Evolutionary conservation across 176 grass and related monocot genomes (phyloP).

Genomic region (sorghum (Sorghum bicolor)): DNA sequence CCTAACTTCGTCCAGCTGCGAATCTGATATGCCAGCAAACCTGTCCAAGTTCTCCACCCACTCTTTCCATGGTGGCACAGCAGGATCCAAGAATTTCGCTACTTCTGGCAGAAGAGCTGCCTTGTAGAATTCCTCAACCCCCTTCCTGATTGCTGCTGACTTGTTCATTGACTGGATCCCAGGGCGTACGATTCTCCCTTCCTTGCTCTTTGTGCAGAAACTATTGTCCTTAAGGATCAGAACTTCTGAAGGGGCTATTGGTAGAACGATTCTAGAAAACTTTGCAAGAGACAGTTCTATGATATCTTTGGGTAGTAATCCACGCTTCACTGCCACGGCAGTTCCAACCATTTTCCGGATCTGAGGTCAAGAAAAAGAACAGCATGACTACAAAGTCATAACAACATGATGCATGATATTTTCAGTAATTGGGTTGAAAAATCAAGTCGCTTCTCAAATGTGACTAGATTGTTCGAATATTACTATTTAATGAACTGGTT

Average conservation of each 20-base stretch:
- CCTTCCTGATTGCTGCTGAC: conserved; percentile 50
- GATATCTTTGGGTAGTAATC: conserved; percentile 73
- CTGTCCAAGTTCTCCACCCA: conserved; percentile 83
- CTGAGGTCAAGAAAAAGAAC: conserved; percentile 45
- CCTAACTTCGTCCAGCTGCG: conserved; percentile 74
- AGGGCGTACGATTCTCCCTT: conserved; percentile 56
- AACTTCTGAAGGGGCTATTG: conserved; percentile 87
- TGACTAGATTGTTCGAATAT: background rate
- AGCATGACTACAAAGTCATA: background rate
- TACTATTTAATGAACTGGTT: background rate
- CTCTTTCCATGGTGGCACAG: conserved; percentile 72
- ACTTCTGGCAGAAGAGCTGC: conserved; percentile 61
- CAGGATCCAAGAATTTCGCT: conserved; percentile 58
- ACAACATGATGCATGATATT: background rate
- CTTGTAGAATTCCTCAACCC: conserved; percentile 59
- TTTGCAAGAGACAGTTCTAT: conserved; percentile 76
- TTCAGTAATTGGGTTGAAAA: background rate
- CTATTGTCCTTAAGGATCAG: conserved; percentile 66
- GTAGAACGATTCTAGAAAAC: conserved; percentile 86
- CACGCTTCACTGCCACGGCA: conserved; percentile 75
- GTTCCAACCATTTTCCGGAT: conserved; percentile 95
- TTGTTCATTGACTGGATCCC: conserved; percentile 64
- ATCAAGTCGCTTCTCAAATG: conserved; percentile 1
- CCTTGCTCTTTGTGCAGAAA: conserved; percentile 42
- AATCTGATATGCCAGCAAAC: conserved; percentile 54